Conservation (phyloP, 345 rosid genomes). For the Sonneratia alba region DNA sequence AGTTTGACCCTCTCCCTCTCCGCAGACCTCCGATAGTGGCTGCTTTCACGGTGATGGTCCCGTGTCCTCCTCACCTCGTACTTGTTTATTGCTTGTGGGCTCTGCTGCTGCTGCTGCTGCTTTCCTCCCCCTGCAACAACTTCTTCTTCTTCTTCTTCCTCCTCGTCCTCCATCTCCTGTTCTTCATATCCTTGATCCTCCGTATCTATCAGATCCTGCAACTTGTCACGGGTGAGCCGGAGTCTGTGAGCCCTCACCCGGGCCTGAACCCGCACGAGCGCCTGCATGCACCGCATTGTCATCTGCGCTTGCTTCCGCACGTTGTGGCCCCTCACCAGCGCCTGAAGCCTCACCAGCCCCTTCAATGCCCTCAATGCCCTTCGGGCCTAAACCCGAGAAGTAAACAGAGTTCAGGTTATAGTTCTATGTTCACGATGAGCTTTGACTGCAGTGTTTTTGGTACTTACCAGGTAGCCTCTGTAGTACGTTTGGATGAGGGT, state of each 20-base stretch:
- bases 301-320: conserved; percentile 93
- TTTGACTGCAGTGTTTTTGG: background rate
- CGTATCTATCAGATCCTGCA: conserved; percentile 20
- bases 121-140: conserved; percentile 10
- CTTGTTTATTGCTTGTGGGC: conserved; percentile 16
- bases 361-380: conserved; percentile 86
- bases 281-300: conserved; percentile 99
- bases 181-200: conserved; percentile 14
- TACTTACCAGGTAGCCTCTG: conserved; percentile 74
- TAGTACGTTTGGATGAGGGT: conserved; percentile 70
- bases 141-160: conserved; percentile 19
- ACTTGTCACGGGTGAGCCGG: conserved; percentile 46
- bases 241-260: conserved; percentile 77
- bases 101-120: conserved; percentile 15
- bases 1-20: conserved; percentile 19
- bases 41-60: conserved; percentile 16
- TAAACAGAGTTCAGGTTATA: conserved; percentile 7
- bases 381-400: conserved; percentile 42
- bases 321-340: conserved; percentile 86
- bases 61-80: conserved; percentile 16
- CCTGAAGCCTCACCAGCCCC: conserved; percentile 74
- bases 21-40: conserved; percentile 24
- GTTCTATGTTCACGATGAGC: background rate
- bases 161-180: background rate
- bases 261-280: conserved; percentile 86